Evolutionary conservation across 2,329 filamentous ascomycete species (phyloP).

Genomic region (Ilyonectria destructans): DNA sequence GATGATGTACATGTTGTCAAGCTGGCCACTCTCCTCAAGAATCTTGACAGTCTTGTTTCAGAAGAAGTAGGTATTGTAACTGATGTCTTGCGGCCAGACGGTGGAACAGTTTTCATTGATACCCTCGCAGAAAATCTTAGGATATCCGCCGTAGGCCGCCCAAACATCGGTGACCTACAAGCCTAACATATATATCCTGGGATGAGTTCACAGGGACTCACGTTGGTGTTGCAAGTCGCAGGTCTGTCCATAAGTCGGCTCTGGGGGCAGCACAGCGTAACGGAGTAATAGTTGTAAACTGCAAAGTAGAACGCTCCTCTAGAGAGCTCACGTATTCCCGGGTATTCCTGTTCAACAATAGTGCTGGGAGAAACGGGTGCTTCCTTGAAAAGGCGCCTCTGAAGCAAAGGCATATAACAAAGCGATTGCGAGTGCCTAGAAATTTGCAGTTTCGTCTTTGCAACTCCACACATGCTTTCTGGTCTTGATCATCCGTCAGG

Average conservation of each 20-base stretch:
- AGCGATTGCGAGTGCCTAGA: constrained; percentile 70
- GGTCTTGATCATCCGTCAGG: constrained; percentile 77
- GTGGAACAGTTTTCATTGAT: constrained; percentile 75
- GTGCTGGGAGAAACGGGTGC: no score
- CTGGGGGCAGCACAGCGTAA: constrained; percentile 77
- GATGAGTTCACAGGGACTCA: constrained; percentile 49
- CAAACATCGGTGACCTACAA: constrained; percentile 61
- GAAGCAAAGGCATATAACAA: no score
- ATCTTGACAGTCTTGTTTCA: constrained; percentile 65
- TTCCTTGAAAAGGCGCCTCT: no score
- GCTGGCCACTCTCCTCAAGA: constrained; percentile 50
- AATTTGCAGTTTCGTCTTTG: neutral
- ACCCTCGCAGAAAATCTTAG: constrained; percentile 74
- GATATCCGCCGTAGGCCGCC: constrained; percentile 64
- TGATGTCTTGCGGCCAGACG: constrained; percentile 77
- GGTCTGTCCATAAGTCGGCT: constrained; percentile 75
- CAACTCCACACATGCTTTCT: neutral
- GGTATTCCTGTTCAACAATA: no score
- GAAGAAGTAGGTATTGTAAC: constrained; percentile 80
- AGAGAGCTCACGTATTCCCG: no score
- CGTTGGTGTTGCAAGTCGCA: constrained; percentile 79
- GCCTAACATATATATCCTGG: neutral
- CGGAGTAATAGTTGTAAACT: constrained; percentile 71
- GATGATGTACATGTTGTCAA: constrained; percentile 65
- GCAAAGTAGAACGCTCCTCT: constrained; percentile 55